Evolutionary conservation across 23 red algal species (phyloP).

Genomic region (Gracilaria gracilis): DNA sequence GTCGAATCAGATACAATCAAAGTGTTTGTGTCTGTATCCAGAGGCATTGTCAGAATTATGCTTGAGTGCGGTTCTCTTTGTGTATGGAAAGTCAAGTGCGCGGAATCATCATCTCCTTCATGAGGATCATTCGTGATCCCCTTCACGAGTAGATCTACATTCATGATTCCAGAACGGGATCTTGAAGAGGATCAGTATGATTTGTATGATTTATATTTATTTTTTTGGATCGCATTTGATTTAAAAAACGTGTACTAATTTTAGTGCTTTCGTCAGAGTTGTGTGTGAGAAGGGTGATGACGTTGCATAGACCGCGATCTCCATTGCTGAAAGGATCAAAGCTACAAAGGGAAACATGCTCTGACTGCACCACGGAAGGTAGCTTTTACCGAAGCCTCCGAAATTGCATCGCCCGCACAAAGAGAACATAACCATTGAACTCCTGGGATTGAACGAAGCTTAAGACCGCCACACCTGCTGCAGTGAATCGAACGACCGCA

Average conservation of each 20-base stretch:
- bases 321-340: background rate
- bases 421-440: background rate
- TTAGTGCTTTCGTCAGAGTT: background rate
- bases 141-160: background rate
- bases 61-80: background rate
- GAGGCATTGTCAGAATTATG: background rate
- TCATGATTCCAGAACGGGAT: too few relatives aligned
- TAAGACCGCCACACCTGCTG: background rate
- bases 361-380: too few relatives aligned
- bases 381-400: too few relatives aligned
- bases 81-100: background rate
- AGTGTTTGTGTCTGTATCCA: background rate
- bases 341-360: too few relatives aligned
- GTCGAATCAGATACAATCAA: background rate
- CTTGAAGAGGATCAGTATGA: too few relatives aligned
- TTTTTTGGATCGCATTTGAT: background rate
- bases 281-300: background rate
- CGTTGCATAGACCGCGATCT: background rate
- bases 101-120: too few relatives aligned
- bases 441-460: background rate
- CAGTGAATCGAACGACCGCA: background rate
- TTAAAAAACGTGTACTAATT: background rate
- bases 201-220: too few relatives aligned
- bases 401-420: background rate
- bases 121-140: background rate